Percentiles rank a stretch among this genome's conserved stretches.
phyloP scores from a whole-genome alignment of 176 grass and related monocot species.

The Otatea glauca region DNA sequence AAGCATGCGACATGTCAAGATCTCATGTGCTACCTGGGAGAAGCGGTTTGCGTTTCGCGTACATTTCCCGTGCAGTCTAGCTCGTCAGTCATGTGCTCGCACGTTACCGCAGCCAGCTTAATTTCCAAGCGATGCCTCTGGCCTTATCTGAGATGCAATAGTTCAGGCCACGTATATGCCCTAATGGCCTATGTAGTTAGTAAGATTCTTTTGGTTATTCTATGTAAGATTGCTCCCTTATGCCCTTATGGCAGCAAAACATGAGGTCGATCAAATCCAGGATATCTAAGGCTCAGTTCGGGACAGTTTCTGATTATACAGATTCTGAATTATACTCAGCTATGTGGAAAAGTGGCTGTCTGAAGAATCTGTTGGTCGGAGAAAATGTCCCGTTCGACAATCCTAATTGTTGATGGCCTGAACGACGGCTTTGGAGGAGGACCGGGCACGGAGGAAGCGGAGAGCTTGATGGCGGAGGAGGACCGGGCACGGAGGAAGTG shows the following conservation, averaged over 20 bases:
- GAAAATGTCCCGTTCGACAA: too few species aligned
- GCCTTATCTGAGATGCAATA: conserved; percentile 33
- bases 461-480: too few species aligned
- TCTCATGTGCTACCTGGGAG: conserved; percentile 23
- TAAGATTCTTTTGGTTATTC: background rate
- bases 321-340: too few species aligned
- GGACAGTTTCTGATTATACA: too few species aligned
- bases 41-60: background rate
- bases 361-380: too few species aligned
- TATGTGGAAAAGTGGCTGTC: too few species aligned
- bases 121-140: conserved; percentile 35
- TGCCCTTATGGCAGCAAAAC: background rate
- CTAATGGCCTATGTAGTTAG: background rate
- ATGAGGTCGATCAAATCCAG: background rate
- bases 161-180: background rate
- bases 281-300: too few species aligned
- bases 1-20: background rate
- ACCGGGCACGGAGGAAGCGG: too few species aligned
- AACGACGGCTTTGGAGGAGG: too few species aligned
- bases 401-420: too few species aligned
- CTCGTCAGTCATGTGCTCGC: conserved; percentile 43
- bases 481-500: too few species aligned
- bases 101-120: conserved; percentile 37
- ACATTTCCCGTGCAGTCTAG: background rate
- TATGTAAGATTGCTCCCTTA: background rate